Conservation (phyloP, 163 green algal genomes). For the Scenedesmus sp. region DNA sequence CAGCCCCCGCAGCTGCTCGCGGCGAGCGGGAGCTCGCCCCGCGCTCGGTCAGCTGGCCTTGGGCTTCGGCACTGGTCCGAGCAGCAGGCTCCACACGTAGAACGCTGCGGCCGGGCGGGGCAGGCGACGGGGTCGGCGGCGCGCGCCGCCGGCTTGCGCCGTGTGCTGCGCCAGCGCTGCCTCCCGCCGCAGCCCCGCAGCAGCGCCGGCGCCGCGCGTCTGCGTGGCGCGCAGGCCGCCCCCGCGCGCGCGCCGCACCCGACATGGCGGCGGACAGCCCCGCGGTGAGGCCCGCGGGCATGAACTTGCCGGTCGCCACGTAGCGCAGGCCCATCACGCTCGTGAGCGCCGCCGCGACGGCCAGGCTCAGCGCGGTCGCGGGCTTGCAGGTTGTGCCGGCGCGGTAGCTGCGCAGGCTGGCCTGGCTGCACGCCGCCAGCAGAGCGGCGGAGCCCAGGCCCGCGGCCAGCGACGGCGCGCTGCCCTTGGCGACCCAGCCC, state of each 20-base stretch:
- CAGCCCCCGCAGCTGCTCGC: no score
- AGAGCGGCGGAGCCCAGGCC: slow-evolving; percentile 13
- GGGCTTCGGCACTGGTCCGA: slow-evolving; percentile 32
- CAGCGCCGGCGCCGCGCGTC: not conserved
- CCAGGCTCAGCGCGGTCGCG: slow-evolving; percentile 21
- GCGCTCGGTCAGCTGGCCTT: not conserved
- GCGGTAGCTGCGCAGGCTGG: slow-evolving; percentile 29
- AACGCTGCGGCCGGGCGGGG: slow-evolving; percentile 39
- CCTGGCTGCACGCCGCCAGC: slow-evolving; percentile 34
- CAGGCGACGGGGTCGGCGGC: not conserved
- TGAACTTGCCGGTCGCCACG: slow-evolving; percentile 17
- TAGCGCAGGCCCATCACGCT: slow-evolving; percentile 39
- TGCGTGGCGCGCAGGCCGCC: no score
- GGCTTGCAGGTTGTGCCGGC: slow-evolving; percentile 35
- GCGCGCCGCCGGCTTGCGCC: not conserved
- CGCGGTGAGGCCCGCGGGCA: slow-evolving; percentile 45
- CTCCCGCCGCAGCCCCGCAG: not conserved
- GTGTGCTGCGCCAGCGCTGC: not conserved
- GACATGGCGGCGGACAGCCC: slow-evolving; percentile 26
- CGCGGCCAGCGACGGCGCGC: slow-evolving; percentile 19
- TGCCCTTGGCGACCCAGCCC: slow-evolving; percentile 49
- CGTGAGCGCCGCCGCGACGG: slow-evolving; percentile 19
- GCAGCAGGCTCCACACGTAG: slow-evolving; percentile 54
- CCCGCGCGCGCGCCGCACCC: not conserved
- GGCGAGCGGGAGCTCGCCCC: not conserved